Conservation (phyloP, 1,284 basidiomycete species). For the Malassezia nana region DNA sequence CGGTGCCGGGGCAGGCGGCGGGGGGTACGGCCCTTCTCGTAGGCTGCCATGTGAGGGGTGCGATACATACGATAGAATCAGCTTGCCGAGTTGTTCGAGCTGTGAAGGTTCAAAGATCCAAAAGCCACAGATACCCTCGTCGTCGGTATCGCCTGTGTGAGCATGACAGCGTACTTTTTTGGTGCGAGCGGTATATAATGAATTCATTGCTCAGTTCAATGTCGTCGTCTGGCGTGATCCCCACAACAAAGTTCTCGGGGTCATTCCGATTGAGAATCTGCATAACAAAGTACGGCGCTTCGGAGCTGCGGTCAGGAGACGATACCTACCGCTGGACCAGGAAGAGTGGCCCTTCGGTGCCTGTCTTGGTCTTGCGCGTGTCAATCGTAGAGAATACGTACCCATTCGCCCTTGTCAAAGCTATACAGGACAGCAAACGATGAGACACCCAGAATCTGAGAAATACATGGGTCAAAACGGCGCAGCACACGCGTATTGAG, state of each 20-base stretch:
- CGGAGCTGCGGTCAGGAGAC: slow-evolving; percentile 4
- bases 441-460: slow-evolving; percentile 70
- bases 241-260: slow-evolving; percentile 69
- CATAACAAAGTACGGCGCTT: slow-evolving; percentile 64
- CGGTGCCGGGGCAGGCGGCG: slow-evolving; percentile 2
- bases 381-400: slow-evolving; percentile 10
- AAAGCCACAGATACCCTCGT: slow-evolving; percentile 57
- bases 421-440: slow-evolving; percentile 58
- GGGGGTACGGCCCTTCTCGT: slow-evolving; percentile 22
- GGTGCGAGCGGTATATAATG: slow-evolving; percentile 64
- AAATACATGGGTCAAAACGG: slow-evolving; percentile 67
- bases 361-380: slow-evolving; percentile 72
- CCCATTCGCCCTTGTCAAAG: slow-evolving; percentile 43
- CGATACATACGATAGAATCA: slow-evolving; percentile 35
- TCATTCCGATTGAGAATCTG: slow-evolving; percentile 77
- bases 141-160: slow-evolving; percentile 2
- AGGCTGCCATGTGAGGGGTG: slow-evolving; percentile 12
- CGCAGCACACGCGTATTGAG: slow-evolving; percentile 71
- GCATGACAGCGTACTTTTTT: slow-evolving; percentile 11
- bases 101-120: slow-evolving; percentile 68
- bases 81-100: slow-evolving; percentile 57
- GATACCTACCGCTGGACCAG: slow-evolving; percentile 64
- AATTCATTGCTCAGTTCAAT: slow-evolving; percentile 57
- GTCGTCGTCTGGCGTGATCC: slow-evolving; percentile 68
- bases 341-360: slow-evolving; percentile 78